Percentiles rank a stretch among this genome's conserved stretches.
These are phyloP conservation scores for Mimosa bimucronata DNA, from an alignment of 306 rosid species.

Conservation along the genomic window DNA sequence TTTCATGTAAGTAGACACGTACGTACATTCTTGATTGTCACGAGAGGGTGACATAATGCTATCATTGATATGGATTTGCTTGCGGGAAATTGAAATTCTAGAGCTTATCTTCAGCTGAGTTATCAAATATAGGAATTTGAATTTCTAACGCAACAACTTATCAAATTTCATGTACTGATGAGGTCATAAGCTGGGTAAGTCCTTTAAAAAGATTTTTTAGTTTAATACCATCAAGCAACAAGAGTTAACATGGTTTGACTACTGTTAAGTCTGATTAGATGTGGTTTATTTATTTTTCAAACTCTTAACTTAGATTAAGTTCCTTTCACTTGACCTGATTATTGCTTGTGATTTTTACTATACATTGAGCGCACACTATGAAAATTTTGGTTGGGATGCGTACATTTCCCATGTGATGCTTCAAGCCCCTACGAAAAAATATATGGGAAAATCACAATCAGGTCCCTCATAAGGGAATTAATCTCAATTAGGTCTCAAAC, in stretches of 20 bases:
- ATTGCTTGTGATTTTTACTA: too few relatives aligned
- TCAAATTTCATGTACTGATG: neutral
- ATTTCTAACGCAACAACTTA: neutral
- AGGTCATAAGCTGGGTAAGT: neutral
- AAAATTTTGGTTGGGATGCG: neutral
- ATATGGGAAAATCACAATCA: too few relatives aligned
- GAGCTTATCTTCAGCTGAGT: slow-evolving; percentile 54
- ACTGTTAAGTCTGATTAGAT: neutral
- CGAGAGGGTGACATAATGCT: slow-evolving; percentile 61
- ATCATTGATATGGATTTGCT: slow-evolving; percentile 2
- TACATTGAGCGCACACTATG: neutral
- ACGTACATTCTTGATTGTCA: slow-evolving; percentile 51
- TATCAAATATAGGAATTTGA: neutral
- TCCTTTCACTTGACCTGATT: too few relatives aligned
- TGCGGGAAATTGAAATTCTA: slow-evolving; percentile 24
- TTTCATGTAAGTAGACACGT: neutral
- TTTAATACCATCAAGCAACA: neutral
- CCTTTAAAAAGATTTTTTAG: neutral
- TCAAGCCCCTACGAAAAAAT: too few relatives aligned
- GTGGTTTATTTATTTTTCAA: neutral
- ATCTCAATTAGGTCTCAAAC: too few relatives aligned
- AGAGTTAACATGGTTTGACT: neutral
- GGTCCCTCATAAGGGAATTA: too few relatives aligned
- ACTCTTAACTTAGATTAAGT: too few relatives aligned
- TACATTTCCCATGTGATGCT: neutral